phyloP scores from a whole-genome alignment of 306 rosid species.

The Spatholobus suberectus region DNA sequence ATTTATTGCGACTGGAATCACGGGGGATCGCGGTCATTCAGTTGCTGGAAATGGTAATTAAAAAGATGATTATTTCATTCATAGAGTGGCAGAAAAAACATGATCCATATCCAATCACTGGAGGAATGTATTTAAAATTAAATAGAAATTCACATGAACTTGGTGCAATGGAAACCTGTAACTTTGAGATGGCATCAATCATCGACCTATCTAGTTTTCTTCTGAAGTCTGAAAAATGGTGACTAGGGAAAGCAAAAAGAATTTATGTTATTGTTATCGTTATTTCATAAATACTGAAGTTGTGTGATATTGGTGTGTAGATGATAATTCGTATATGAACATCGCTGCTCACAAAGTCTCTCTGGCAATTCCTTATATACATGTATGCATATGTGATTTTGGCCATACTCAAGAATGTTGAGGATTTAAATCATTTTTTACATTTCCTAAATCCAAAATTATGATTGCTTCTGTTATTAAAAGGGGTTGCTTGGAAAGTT shows the following conservation, averaged over 20 bases:
- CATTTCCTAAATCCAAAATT: background rate
- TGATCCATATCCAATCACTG: background rate
- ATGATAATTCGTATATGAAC: background rate
- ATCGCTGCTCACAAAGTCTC: background rate
- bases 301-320: background rate
- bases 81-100: background rate
- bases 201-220: background rate
- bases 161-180: background rate
- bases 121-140: background rate
- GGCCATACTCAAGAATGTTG: background rate
- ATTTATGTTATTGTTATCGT: background rate
- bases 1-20: conserved; percentile 46
- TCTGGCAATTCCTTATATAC: background rate
- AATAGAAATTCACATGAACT: background rate
- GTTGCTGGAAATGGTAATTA: conserved; percentile 61
- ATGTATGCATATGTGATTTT: background rate
- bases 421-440: background rate
- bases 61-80: background rate
- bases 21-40: conserved; percentile 57
- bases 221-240: background rate
- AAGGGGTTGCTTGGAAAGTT: background rate
- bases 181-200: background rate
- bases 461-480: background rate
- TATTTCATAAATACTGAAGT: background rate
- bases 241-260: background rate